Base-by-base conservation (phyloP, 352 stramenopile genomes). In the Poterioochromonas sp. region DNA sequence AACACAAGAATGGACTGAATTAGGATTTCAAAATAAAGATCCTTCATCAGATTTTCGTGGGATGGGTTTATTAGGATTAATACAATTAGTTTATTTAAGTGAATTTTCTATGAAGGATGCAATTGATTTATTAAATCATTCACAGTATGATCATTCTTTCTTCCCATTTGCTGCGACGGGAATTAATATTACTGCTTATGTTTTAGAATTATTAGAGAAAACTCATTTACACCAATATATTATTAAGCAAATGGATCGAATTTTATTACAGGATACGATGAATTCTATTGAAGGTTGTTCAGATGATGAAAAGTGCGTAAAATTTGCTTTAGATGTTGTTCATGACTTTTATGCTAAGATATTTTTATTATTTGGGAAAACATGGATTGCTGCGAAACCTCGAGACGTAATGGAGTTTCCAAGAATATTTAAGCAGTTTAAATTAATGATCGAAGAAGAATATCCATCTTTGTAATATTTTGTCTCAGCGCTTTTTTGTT, bases 1-100 rank as follows among this genome's bases (percentile, higher is more conserved):
- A 5, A 43, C n/a, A 12, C 0, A 60, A 60, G 40, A 76, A 26
- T 76, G 68, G 68, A 32, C 5, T 0, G 34, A 62, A n/a, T 43
- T 76, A 44, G 68, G 68, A 0, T 76, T 76, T 41, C 40, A 63
- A 76, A 26, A 41, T 12, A 62, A 12, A 34, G 41, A 76, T 76
- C 41, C 43, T 35, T 1, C 43, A 44, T 40, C 68, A 29, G 68
- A 76, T 63, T 76, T 76, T 29, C 32, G 43, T 53, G 41, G 41
- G 18, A 76, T 62, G 40, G 68, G 68, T 41, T 18, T 76, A n/a
- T 41, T 76, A 63, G 68, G 41, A 76, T 44, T 76, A 32, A 3
- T 40, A n/a, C 40, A 76, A 62, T 44, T 76, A 11, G 2, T 76
- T 0, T 62, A 63, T 62, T 76, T 76, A 40, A 32, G 8, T 2